Evolutionary conservation across 176 grass and related monocot species (phyloP).

Genomic region (Cymbopogon citratus): DNA sequence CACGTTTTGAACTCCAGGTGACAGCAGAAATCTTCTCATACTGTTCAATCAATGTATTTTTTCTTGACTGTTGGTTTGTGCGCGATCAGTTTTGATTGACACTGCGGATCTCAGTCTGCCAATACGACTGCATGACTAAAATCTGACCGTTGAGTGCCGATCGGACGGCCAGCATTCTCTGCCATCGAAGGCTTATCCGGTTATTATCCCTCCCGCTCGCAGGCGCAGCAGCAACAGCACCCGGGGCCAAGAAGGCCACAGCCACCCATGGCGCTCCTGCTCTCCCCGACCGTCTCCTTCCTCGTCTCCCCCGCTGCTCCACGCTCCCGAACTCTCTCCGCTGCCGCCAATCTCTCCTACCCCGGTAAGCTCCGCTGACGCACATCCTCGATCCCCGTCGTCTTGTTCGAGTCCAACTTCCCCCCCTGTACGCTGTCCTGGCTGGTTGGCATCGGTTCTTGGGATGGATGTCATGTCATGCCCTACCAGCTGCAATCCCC

Average conservation of each 20-base stretch:
- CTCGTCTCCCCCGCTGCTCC: constrained; percentile 12
- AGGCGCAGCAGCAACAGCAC: neutral
- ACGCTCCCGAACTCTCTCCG: neutral
- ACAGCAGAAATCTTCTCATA: no score
- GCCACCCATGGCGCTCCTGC: constrained; percentile 56
- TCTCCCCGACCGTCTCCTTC: constrained; percentile 58
- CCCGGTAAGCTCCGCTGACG: constrained; percentile 14
- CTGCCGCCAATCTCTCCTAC: neutral
- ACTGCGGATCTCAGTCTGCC: no score
- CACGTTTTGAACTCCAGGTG: no score
- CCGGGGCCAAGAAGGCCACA: constrained; percentile 21
- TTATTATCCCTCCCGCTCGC: constrained; percentile 22
- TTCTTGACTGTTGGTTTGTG: no score
- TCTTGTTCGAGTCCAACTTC: neutral
- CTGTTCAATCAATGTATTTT: no score
- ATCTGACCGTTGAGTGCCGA: neutral
- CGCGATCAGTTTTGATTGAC: no score
- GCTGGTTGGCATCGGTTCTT: neutral
- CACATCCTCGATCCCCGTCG: neutral
- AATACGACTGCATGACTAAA: neutral
- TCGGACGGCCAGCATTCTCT: neutral
- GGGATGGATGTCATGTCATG: neutral
- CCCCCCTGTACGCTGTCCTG: neutral
- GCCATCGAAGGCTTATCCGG: neutral
- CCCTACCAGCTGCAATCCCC: neutral